phyloP scores from a whole-genome alignment of 2,329 filamentous ascomycete species.

The Bipolaris oryzae region DNA sequence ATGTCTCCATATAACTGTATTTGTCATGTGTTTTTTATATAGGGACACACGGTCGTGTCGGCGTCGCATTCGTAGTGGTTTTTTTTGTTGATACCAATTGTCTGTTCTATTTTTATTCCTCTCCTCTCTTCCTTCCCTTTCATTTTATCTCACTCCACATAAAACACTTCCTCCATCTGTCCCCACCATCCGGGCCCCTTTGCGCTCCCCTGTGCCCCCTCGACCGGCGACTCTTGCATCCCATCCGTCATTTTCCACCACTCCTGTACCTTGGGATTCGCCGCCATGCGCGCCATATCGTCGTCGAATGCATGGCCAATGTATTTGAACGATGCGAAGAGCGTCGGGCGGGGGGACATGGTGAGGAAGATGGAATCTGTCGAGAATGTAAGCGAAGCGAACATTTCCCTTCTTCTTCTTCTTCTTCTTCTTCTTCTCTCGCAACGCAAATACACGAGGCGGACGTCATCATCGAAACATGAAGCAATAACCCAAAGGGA shows the following conservation, averaged over 20 bases:
- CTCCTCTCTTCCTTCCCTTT: neutral
- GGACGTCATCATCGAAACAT: no score
- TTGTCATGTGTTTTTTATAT: neutral
- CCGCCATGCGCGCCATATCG: conserved; percentile 78
- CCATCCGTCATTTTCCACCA: conserved; percentile 84
- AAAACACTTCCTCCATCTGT: conserved; percentile 72
- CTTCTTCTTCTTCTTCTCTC: no score
- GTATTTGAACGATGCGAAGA: conserved; percentile 81
- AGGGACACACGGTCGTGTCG: neutral
- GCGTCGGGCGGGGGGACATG: conserved; percentile 60
- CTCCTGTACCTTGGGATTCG: conserved; percentile 73
- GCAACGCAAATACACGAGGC: no score
- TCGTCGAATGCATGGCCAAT: conserved; percentile 72
- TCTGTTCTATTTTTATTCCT: neutral
- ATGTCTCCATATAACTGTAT: neutral
- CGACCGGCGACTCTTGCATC: conserved; percentile 68
- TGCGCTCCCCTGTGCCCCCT: conserved; percentile 50
- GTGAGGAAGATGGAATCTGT: conserved; percentile 74
- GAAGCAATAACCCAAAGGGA: neutral
- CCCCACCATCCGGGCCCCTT: conserved; percentile 66
- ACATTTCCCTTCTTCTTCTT: no score
- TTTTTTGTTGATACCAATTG: conserved; percentile 3
- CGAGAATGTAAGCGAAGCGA: neutral
- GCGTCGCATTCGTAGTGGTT: neutral
- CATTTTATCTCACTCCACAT: conserved; percentile 45